These are phyloP conservation scores for Aureobasidium lini DNA, from an alignment of 2,329 filamentous ascomycete genomes.

Conservation along the genomic window DNA sequence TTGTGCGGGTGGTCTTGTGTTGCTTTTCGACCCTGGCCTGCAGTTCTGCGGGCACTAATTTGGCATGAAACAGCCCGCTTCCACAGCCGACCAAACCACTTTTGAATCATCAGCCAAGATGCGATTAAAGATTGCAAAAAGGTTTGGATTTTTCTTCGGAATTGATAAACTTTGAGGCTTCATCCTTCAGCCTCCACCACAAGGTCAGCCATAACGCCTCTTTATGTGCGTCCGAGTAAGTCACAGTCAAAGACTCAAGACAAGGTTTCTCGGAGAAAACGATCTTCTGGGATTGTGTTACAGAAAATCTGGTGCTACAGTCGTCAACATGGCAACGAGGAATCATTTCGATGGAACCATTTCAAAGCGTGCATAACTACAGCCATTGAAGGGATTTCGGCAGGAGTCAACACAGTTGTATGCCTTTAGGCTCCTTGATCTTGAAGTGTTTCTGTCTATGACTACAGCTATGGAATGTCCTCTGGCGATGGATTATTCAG, in stretches of 20 bases:
- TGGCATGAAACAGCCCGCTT: constrained; percentile 13
- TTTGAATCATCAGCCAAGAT: not conserved
- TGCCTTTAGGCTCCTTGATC: too few species aligned
- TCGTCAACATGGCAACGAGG: not conserved
- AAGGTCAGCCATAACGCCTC: not conserved
- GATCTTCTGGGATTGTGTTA: not conserved
- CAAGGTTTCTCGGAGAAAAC: not conserved
- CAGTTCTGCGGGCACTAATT: constrained; percentile 11
- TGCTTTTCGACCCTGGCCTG: constrained; percentile 10
- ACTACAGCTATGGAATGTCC: too few species aligned
- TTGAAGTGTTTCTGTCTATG: too few species aligned
- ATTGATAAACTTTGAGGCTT: not conserved
- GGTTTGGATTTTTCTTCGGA: not conserved
- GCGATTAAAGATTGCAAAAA: not conserved
- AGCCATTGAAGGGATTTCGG: too few species aligned
- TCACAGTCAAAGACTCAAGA: not conserved
- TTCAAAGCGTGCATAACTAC: too few species aligned
- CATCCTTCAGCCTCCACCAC: not conserved
- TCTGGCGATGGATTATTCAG: too few species aligned
- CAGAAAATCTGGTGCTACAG: not conserved
- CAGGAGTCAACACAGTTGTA: too few species aligned
- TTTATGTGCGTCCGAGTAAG: not conserved
- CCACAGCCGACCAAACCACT: constrained; percentile 10
- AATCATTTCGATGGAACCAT: too few species aligned
- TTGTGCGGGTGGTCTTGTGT: not conserved